Base-by-base conservation (phyloP, 2,329 filamentous ascomycete genomes). In the Aspergillus pseudoglaucus region DNA sequence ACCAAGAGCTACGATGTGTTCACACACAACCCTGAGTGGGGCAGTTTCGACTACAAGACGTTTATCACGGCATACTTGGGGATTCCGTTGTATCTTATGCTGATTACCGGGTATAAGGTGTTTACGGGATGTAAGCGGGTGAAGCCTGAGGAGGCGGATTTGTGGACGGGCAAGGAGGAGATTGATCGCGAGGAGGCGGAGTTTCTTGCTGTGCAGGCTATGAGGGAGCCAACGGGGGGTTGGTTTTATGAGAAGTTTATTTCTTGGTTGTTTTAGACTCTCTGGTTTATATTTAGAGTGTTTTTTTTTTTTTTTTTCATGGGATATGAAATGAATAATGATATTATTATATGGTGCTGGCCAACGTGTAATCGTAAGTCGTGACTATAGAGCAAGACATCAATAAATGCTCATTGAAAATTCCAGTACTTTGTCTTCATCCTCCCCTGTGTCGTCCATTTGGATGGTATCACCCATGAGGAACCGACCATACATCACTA, bases 1-100 rank as follows among this genome's bases (percentile, higher is more conserved):
- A 91, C 88, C 61, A 94, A 93, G 78, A 90, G 89, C 75, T 93
- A 82, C 68, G 76, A 80, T 47, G 83, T 85, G 50, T 93, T 93
- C 67, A 74, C 81, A 2, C 68, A 65, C 49, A 66, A 59, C 38
- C 47, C 64, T 57, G 60, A 71, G 56, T 74, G 76, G 48, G 75
- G 75, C 46, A 73, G 73, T 44, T 87, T 87, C 55, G 80, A 86
- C 66, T 86, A 86, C 74, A 83, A 85, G 73, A 83, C 79, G 59
- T 90, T 90, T 68, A 80, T 90, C 65, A 88, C 84, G 0, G 84
- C 84, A 22, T 90, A 90, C 65, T 72, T 86, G 6, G 87, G 86
- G 44, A 89, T 90, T 56, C 87, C 87, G 1, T 67, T 90, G 18
- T 90, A 88, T 66, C 66, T 90, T 15, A 71, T 77, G 20, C 75